A percentile compares a stretch with the other conserved stretches of the same genome.
phyloP scores from a whole-genome alignment of 2,329 filamentous ascomycete genomes.

The Xylariaceae sp. region DNA sequence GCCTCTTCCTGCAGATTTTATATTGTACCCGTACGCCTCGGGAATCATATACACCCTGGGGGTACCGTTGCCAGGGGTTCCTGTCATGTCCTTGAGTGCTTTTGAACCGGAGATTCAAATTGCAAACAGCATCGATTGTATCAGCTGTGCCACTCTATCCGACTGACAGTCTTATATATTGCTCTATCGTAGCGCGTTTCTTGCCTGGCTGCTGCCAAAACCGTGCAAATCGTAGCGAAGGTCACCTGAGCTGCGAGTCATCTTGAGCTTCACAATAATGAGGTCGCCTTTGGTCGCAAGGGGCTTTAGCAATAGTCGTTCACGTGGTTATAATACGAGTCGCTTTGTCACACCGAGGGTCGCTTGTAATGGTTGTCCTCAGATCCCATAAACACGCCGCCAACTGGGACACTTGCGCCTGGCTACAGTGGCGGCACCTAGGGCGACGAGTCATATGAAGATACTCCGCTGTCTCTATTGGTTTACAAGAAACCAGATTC shows the following conservation, averaged over 20 bases:
- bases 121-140: neutral
- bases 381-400: neutral
- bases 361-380: neutral
- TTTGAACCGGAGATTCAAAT: neutral
- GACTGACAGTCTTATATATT: neutral
- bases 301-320: neutral
- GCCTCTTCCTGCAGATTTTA: slow-evolving; percentile 3
- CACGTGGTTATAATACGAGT: too few species aligned
- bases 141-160: neutral
- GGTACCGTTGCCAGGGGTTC: neutral
- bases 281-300: neutral
- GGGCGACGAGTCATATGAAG: neutral
- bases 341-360: too few species aligned
- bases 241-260: neutral
- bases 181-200: neutral
- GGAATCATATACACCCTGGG: neutral
- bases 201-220: neutral
- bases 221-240: neutral
- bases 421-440: neutral
- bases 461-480: slow-evolving; percentile 6
- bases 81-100: neutral
- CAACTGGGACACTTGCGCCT: neutral
- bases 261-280: neutral
- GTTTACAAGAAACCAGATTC: slow-evolving; percentile 56
- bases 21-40: neutral